These are phyloP conservation scores for Acacia acuminata DNA, from an alignment of 306 rosid species.

Conservation along the genomic window DNA sequence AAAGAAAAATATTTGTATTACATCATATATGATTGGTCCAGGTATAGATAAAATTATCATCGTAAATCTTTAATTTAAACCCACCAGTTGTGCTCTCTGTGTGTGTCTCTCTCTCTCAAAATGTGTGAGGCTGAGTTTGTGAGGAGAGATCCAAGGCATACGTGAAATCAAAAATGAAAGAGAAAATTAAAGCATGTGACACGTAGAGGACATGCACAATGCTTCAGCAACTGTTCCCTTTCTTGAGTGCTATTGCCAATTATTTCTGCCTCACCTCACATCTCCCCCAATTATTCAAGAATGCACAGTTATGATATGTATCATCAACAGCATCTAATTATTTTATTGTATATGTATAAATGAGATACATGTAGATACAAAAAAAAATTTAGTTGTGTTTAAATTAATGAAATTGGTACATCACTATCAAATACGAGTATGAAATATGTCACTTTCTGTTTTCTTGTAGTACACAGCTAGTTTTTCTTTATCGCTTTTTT, in stretches of 20 bases:
- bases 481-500: too few species aligned
- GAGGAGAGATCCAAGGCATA: background rate
- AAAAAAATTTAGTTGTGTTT: too few species aligned
- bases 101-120: background rate
- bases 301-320: background rate
- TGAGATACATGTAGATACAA: too few species aligned
- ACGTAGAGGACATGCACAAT: conserved; percentile 3
- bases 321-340: background rate
- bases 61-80: background rate
- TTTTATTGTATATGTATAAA: too few species aligned
- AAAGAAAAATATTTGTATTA: too few species aligned
- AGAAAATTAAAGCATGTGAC: background rate
- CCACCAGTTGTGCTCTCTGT: background rate
- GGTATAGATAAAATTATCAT: too few species aligned
- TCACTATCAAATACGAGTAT: too few species aligned
- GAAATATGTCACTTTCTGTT: too few species aligned
- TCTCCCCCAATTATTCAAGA: background rate
- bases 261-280: background rate
- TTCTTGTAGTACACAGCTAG: too few species aligned
- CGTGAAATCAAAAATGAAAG: background rate
- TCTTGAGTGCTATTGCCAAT: background rate
- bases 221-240: background rate
- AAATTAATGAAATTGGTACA: too few species aligned
- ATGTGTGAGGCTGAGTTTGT: background rate
- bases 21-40: too few species aligned